Conservation (phyloP, 495 filamentous ascomycete genomes). For the Staphylotrichum tortipilum region DNA sequence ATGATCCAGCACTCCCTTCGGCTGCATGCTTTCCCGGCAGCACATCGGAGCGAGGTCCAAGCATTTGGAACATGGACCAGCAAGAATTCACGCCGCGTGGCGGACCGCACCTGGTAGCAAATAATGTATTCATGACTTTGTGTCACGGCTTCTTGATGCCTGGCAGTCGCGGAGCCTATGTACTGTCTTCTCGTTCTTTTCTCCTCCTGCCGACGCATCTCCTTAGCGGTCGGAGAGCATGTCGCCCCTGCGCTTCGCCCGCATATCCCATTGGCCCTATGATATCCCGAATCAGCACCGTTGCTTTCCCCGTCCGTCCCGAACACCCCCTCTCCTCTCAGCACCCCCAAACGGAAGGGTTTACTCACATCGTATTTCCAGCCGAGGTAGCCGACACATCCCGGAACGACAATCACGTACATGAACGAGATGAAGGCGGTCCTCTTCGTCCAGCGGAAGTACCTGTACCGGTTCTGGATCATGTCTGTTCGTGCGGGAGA, state of each 20-base stretch:
- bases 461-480: constrained; percentile 78
- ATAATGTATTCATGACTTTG: background rate
- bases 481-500: constrained; percentile 52
- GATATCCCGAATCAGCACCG: background rate
- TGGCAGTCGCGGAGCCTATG: constrained; percentile 20
- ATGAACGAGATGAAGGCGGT: constrained; percentile 70
- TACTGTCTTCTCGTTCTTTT: constrained; percentile 17
- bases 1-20: no score
- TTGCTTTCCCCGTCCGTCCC: background rate
- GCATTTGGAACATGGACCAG: background rate
- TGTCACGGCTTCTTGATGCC: no score
- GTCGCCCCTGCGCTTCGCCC: constrained; percentile 82
- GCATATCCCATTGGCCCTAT: constrained; percentile 78
- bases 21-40: no score
- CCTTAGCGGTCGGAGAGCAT: constrained; percentile 62
- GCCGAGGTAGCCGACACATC: constrained; percentile 56
- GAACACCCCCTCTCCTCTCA: background rate
- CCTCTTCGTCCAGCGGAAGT: constrained; percentile 84
- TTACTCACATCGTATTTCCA: constrained; percentile 74
- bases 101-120: no score
- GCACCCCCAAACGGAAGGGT: background rate
- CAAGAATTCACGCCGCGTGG: background rate
- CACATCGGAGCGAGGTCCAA: no score
- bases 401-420: constrained; percentile 64
- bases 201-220: background rate